These are phyloP conservation scores for Schizophyllum commune DNA, from an alignment of 1,284 basidiomycete genomes.

Conservation along the genomic window DNA sequence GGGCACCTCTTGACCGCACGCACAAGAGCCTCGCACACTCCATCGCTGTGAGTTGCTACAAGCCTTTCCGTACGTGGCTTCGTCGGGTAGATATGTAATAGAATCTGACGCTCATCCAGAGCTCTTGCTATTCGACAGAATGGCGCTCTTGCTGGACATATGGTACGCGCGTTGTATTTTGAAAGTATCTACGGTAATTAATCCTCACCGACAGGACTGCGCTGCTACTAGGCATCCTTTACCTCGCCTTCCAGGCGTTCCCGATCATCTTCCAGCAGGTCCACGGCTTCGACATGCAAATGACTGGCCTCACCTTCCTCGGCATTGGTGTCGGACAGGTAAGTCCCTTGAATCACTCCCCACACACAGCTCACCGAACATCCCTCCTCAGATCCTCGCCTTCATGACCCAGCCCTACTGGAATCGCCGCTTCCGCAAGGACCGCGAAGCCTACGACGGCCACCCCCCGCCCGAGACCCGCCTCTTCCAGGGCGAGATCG, in stretches of 20 bases:
- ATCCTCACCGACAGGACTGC: constrained; percentile 25
- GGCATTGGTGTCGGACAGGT: constrained; percentile 69
- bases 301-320: constrained; percentile 60
- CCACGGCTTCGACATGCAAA: constrained; percentile 55
- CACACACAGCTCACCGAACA: not conserved
- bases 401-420: constrained; percentile 55
- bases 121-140: constrained; percentile 60
- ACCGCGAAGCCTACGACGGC: constrained; percentile 29
- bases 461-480: constrained; percentile 61
- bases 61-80: constrained; percentile 61
- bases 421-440: constrained; percentile 35
- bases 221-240: constrained; percentile 68
- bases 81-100: too few relatives aligned
- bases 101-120: constrained; percentile 35
- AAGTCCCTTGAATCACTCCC: constrained; percentile 12
- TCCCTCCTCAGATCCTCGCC: not conserved
- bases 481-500: constrained; percentile 60
- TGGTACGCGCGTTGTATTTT: too few relatives aligned
- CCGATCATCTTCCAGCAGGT: constrained; percentile 59
- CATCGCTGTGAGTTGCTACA: constrained; percentile 47
- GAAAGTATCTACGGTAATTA: not conserved
- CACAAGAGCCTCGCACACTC: constrained; percentile 36
- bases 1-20: constrained; percentile 46
- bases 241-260: constrained; percentile 68
- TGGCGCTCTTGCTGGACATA: constrained; percentile 64